Evolutionary conservation across 2,329 filamentous ascomycete genomes (phyloP).

Genomic region (Aureobasidium sp.): DNA sequence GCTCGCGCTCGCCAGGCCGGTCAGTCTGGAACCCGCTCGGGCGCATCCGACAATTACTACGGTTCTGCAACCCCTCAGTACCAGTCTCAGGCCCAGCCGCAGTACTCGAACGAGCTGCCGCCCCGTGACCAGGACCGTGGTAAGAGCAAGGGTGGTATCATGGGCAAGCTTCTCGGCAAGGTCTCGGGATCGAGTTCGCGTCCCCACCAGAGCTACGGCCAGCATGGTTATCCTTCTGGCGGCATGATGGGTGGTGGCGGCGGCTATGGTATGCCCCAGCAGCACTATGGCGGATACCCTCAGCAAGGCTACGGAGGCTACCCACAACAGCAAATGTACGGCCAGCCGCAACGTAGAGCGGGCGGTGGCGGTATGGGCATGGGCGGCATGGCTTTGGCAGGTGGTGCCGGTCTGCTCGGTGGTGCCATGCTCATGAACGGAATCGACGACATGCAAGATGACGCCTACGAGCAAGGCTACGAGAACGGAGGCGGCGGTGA

Average conservation of each 20-base stretch:
- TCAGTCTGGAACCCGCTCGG: slow-evolving; percentile 28
- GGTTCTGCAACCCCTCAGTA: slow-evolving; percentile 12
- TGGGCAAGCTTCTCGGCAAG: slow-evolving; percentile 47
- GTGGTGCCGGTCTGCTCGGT: slow-evolving; percentile 67
- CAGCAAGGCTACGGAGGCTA: slow-evolving; percentile 23
- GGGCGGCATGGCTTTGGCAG: slow-evolving; percentile 44
- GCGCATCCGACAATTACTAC: slow-evolving; percentile 43
- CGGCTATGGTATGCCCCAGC: slow-evolving; percentile 20
- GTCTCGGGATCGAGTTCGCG: slow-evolving; percentile 16
- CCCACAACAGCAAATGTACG: slow-evolving; percentile 20
- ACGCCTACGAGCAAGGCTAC: slow-evolving; percentile 43
- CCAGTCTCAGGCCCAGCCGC: slow-evolving; percentile 6
- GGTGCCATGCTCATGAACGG: slow-evolving; percentile 62
- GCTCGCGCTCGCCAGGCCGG: slow-evolving; percentile 34
- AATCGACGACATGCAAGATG: slow-evolving; percentile 47
- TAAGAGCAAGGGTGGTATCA: slow-evolving; percentile 35
- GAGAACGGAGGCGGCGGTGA: slow-evolving; percentile 19
- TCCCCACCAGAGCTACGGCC: slow-evolving; percentile 15
- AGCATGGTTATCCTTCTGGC: slow-evolving; percentile 24
- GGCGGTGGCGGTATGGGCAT: slow-evolving; percentile 28
- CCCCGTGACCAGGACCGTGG: slow-evolving; percentile 30
- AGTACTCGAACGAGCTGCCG: slow-evolving; percentile 22
- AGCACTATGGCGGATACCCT: slow-evolving; percentile 16
- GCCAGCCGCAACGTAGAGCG: slow-evolving; percentile 36
- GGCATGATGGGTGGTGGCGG: neutral